Evolutionary conservation across 345 rosid genomes (phyloP), one percentile per base, ranked within the genome.

Genomic region (Ricinus communis): DNA sequence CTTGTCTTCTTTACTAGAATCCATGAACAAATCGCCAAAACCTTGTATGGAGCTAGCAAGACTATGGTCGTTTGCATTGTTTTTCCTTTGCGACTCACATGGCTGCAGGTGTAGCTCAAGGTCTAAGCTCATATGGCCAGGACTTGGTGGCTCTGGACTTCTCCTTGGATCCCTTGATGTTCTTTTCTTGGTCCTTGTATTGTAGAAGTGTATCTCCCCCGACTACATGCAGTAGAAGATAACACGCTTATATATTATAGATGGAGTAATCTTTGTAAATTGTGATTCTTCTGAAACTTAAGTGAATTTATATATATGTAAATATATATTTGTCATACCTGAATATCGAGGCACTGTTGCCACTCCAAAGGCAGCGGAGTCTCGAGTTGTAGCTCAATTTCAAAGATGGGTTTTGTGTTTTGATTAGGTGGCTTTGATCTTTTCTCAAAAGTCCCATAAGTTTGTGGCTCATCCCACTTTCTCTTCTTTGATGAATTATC

Each of bases 51-150:
- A 61, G 70, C 70, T 41, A 43, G 38, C n/a, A 13, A 71, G 73
- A 46, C 64, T 47, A 6, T 70, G 78, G 19, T 72, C 56, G 31
- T 45, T 56, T 49, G 50, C 58, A 14, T 36, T 70, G 47, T 16
- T 46, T 27, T 62, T 69, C 72, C 65, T 65, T 49, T n/a, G 55
- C 12, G 70, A 41, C 22, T 88, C 82, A 86, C 80, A 41, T 71
- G 72, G 63, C 24, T 60, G 83, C 56, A 88, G 87, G 83, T 88
- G 90, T 30, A 92, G 85, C 79, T 88, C 87, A 30, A 92, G 96
- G 73, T 92, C 92, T 71, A 92, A 77, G 83, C 93, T 88, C 82
- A 87, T 80, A 40, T 64, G 73, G 36, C 68, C 62, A 11, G 74
- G 74, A 28, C 47, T 68, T 38, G 81, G 19, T 11, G 77, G 79